Evolutionary conservation across 2,329 filamentous ascomycete genomes (phyloP).

Genomic region (Botryotinia calthae): DNA sequence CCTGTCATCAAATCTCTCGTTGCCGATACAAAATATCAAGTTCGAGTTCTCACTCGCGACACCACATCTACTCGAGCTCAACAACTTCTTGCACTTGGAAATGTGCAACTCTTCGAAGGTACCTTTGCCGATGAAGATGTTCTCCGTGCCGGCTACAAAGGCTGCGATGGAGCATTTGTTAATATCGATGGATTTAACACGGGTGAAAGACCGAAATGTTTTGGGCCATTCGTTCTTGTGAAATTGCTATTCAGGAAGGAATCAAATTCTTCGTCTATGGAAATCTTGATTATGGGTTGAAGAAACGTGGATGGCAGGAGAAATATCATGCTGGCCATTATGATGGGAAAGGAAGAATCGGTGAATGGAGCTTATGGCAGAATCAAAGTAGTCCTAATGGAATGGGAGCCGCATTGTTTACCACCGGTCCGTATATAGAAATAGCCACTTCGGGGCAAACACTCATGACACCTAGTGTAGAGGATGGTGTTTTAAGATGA

Average conservation of each 20-base stretch:
- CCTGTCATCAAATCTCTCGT: constrained; percentile 47
- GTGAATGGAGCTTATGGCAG: constrained; percentile 46
- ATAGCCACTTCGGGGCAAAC: constrained; percentile 43
- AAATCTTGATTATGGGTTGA: constrained; percentile 49
- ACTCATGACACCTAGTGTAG: constrained; percentile 43
- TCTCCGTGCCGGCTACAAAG: constrained; percentile 46
- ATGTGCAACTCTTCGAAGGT: constrained; percentile 49
- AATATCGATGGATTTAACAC: constrained; percentile 55
- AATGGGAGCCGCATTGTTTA: constrained; percentile 43
- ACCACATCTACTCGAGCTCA: constrained; percentile 43
- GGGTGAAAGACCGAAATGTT: constrained; percentile 51
- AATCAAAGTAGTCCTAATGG: constrained; percentile 38
- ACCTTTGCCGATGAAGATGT: constrained; percentile 47
- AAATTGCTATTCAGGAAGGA: constrained; percentile 45
- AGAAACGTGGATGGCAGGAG: constrained; percentile 48
- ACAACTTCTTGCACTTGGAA: constrained; percentile 44
- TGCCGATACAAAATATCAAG: constrained; percentile 44
- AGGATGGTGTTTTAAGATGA: constrained; percentile 44
- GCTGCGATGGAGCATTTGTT: constrained; percentile 50
- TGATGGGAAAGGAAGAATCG: constrained; percentile 47
- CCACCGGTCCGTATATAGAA: constrained; percentile 48
- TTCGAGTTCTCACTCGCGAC: constrained; percentile 50
- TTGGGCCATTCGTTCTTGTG: constrained; percentile 46
- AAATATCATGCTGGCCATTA: constrained; percentile 49
- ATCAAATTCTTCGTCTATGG: constrained; percentile 48